Base-by-base conservation (phyloP, 164 flowering plant genomes). In the Protea cynaroides region DNA sequence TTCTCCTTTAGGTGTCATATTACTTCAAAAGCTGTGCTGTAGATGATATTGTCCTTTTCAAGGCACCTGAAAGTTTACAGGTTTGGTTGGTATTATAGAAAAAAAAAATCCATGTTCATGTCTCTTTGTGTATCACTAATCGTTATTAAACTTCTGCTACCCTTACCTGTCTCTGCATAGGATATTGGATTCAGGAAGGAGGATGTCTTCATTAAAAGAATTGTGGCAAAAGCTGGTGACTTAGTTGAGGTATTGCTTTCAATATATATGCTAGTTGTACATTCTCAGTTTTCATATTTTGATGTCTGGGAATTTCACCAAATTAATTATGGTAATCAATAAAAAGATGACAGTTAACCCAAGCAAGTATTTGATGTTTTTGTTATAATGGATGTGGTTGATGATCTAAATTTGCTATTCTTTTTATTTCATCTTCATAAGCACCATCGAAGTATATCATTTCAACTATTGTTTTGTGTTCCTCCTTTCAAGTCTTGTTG, bases 181-280 rank as follows among this genome's bases (percentile, higher is more conserved):
- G 70, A 63, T 25, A 29, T 23, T 46, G 76, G 74, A 67, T 59
- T 21, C 37, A 58, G 24, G 23, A 66, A 68, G 60, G 72, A 72
- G 17, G 81, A 64, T 58, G 72, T 79, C 44, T 78, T 81, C 56
- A 76, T 83, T 15, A 83, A 83, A 72, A 78, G 87, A 73, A 46
- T 81, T 62, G 82, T 83, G 12, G 87, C 87, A 50, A 83, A 58
- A 76, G 81, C 80, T 8, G 87, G 82, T 61, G 87, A 83, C 65
- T 43, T 18, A n/a, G 81, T 83, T 36, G 75, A 79, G 81, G 87
- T 83, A 68, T 40, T 14, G 44, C 14, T 59, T 53, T 15, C 5
- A n/a, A n/a, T n/a, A 17, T 47, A 18, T 47, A 40, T 50, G 3
- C 4, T 46, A 9, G 18, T 7, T 60, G 12, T 40, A 24, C 36